Evolutionary conservation across 176 grass and related monocot species (phyloP), one percentile per base, ranked within the genome.

Genomic region (Pharus latifolius): DNA sequence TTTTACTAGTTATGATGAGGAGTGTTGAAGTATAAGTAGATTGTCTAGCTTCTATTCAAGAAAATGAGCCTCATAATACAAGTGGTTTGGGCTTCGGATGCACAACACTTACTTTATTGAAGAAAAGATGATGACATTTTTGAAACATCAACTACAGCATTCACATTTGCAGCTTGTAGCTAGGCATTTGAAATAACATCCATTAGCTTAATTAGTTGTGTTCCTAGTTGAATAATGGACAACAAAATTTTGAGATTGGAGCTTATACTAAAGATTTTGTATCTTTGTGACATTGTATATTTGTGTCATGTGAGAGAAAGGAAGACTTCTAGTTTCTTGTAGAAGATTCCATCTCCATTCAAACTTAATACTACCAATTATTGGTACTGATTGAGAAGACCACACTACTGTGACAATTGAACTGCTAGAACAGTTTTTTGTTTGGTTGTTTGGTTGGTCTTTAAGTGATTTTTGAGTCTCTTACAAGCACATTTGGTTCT

Each of bases 371-470:
- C 4, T 52, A 40, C 34, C 55, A 68, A 69, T 75, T 69, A 45
- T 55, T 80, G 70, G 40, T 56, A 69, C 48, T 85, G 46, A 18
- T 68, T 30, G 47, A 80, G 38, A 61, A 69, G 47, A 69, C 38
- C 47, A 56, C 55, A 22, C 29, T 75, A 56, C 46, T 56, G 31
- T 69, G 76, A 80, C 54, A 10, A 75, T 30, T 25, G 47, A 75
- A 75, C 76, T 16, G 56, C 56, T 56, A 37, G 40, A 24, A 13
- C 49, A 37, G 46, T 80, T 46, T 61, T 75, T 53, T 74, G 4
- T 57, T 24, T 19, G 52, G 52, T 53, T 80, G 62, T 44, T 69
- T 45, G 29, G 49, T 80, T 56, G 29, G 38, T 23, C 19, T 62
- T 38, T 55, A 29, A 2, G 23, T 50, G 49, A 17, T 7, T 34